Evolutionary conservation across 805 yeast species (phyloP).

Genomic region (Metschnikowia kofuensis): DNA sequence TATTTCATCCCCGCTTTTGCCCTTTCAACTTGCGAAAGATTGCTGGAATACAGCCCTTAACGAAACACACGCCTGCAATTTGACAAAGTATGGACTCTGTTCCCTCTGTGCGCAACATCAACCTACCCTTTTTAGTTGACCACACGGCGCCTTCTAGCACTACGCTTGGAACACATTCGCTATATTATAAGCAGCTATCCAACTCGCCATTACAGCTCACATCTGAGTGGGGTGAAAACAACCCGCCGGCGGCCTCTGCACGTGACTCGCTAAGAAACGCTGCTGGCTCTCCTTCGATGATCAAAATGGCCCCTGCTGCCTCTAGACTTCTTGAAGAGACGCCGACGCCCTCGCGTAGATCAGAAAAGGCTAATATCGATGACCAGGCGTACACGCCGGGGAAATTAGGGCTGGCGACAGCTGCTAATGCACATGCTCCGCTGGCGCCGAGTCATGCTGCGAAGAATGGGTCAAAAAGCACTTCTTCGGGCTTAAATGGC

Average conservation of each 20-base stretch:
- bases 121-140: slow-evolving; percentile 6
- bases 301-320: slow-evolving; percentile 2
- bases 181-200: slow-evolving; percentile 8
- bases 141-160: slow-evolving; percentile 1
- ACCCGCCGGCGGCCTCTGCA: background rate
- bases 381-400: slow-evolving; percentile 1
- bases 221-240: slow-evolving; percentile 15
- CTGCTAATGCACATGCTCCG: background rate
- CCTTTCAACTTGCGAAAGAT: too few species aligned
- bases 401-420: background rate
- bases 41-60: too few species aligned
- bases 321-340: slow-evolving; percentile 5
- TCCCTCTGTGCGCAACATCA: slow-evolving; percentile 5
- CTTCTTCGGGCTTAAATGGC: background rate
- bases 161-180: slow-evolving; percentile 3
- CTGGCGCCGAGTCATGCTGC: background rate
- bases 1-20: too few species aligned
- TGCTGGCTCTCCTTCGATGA: slow-evolving; percentile 4
- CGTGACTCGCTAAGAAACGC: background rate
- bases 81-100: slow-evolving; percentile 10
- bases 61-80: background rate
- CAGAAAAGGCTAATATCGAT: background rate
- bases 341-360: slow-evolving; percentile 7
- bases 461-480: background rate
- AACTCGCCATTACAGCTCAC: slow-evolving; percentile 10